Evolutionary conservation across 768 basidiomycete species (phyloP), one percentile per base, ranked within the genome.

Genomic region (Lactarius deliciosus): DNA sequence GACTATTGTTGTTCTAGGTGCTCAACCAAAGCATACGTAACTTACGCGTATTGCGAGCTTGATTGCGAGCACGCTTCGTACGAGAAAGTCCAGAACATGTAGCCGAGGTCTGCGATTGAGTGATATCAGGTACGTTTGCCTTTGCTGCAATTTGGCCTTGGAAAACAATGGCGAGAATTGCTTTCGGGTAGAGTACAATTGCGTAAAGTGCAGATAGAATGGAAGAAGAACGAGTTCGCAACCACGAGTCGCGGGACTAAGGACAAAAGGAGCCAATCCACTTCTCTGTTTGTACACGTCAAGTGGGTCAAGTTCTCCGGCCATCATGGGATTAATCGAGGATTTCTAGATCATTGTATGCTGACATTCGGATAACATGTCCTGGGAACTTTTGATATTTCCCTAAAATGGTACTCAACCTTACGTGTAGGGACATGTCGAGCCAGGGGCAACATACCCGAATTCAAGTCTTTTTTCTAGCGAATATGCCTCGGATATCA

Each of bases 371-470:
- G 20, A 18, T 28, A 10, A 56, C 32, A 56, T 45, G 32, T 32
- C 41, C 8, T 30, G 15, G 20, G 36, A 5, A 13, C 9, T 41
- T 32, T 5, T 3, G 53, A 58, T 34, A n/a, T 34, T n/a, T 10
- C 22, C 28, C 55, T 2, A 20, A 28, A 38, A 55, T 53, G 25
- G 38, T 34, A 30, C 15, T 36, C 38, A 38, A 53, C 5, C n/a
- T 66, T 61, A 66, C 65, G 65, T 34, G 56, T 62, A 57, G 60
- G 28, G 60, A 28, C 20, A 11, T 10, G 9, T 58, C 60, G 13
- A 15, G 0, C 10, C n/a, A 15, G 47, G 47, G 57, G 18, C 20
- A 50, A 25, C 20, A 28, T 47, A 22, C 28, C 38, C 16, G 22
- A 38, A 36, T 30, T 66, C 47, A 34, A n/a, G n/a, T 8, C 38